Evolutionary conservation across 441 rosid species (phyloP).

Genomic region (Populus trichocarpa): DNA sequence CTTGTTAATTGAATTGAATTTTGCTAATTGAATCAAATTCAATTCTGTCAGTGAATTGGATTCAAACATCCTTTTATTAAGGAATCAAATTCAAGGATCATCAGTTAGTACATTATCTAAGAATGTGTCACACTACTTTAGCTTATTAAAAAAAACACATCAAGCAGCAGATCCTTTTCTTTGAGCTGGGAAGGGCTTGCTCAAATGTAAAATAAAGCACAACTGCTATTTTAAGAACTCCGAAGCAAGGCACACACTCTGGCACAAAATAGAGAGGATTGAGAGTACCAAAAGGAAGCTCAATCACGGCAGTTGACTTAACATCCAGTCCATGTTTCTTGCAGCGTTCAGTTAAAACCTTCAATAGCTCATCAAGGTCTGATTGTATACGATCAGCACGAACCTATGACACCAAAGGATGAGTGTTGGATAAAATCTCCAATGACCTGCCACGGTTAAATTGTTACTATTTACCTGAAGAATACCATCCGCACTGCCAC

Average conservation of each 20-base stretch:
- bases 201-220: conserved; percentile 5
- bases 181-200: background rate
- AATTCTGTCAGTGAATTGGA: background rate
- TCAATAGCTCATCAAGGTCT: conserved; percentile 86
- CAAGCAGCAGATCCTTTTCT: background rate
- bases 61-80: background rate
- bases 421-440: conserved; percentile 19
- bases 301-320: conserved; percentile 73
- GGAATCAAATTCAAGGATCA: background rate
- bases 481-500: conserved; percentile 95
- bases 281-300: conserved; percentile 79
- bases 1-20: background rate
- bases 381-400: conserved; percentile 97
- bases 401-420: conserved; percentile 50
- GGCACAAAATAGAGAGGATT: background rate
- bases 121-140: background rate
- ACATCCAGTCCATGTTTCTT: conserved; percentile 84
- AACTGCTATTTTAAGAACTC: background rate
- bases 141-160: background rate
- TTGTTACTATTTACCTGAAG: conserved; percentile 65
- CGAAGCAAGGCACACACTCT: background rate
- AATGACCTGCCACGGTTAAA: conserved; percentile 14
- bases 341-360: conserved; percentile 76
- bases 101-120: background rate
- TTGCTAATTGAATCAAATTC: background rate